Base-by-base conservation (phyloP, 1,284 basidiomycete species). In the Xerocomus amazonicus region DNA sequence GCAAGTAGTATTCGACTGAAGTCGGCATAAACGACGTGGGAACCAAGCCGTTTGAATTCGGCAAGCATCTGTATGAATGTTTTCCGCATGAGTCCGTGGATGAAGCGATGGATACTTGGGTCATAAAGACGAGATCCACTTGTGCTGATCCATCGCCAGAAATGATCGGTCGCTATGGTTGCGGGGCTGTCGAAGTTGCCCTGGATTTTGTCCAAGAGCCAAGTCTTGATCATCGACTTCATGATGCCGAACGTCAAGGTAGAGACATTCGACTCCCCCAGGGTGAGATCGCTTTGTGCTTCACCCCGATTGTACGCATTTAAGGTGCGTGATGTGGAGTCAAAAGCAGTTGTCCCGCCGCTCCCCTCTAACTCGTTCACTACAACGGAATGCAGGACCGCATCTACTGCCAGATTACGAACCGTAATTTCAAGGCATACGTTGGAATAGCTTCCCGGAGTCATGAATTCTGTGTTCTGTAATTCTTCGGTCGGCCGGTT, bases 361-460 rank as follows among this genome's bases (percentile, higher is more conserved):
- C 87, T 91, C 3, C 97, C 97, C 70, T 99, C 96, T 62, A 98
- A 80, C 65, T 99, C 96, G 70, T 99, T 97, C 55, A 99, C 92
- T 48, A 93, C 77, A 9, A 95, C 83, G 0, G 95, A 96, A 63
- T 98, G 97, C 10, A 99, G 75, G 8, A 99, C 90, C 0, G 96
- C 86, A 65, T 99, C 89, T 55, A 99, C 88, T 0, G 96, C 95
- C 12, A 99, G 78, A 69, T 99, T 96, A 27, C 90, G 83, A 10
- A 99, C 77, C 7, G 88, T 85, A 53, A 99, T 75, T 58, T 97
- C 92, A 31, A 99, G 75, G 54, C 92, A 95, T 16, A 97, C 96
- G 47, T 96, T 97, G 6, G 90, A 84, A 69, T 97, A 98, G 50
- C 86, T 87, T 0, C 97, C 97, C 2, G 91, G 81, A 0, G 84